These are phyloP conservation scores for Metschnikowia continentalis DNA, from an alignment of 805 yeast species.

Conservation along the genomic window DNA sequence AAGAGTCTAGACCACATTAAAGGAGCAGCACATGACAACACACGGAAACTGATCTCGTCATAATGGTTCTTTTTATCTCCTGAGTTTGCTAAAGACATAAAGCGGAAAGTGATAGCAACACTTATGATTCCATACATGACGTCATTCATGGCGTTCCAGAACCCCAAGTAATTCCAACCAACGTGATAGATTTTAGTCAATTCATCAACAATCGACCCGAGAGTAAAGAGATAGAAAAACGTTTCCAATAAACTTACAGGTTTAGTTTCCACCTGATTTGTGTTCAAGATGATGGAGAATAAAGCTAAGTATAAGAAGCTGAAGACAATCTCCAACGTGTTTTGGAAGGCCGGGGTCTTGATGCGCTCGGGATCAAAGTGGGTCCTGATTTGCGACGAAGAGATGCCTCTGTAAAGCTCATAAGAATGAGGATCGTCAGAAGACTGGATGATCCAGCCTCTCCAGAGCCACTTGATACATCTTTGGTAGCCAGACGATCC, in stretches of 20 bases:
- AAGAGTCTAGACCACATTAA: conserved; percentile 80
- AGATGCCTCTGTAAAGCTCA: conserved; percentile 56
- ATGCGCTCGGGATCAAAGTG: conserved; percentile 83
- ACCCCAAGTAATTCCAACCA: conserved; percentile 66
- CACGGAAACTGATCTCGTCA: conserved; percentile 61
- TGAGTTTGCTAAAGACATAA: conserved; percentile 28
- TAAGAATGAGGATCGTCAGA: conserved; percentile 65
- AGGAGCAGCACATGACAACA: conserved; percentile 79
- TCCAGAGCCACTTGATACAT: conserved; percentile 86
- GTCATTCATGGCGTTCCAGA: conserved; percentile 78
- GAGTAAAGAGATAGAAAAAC: conserved; percentile 59
- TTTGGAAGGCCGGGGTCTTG: conserved; percentile 82
- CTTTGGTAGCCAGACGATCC: conserved; percentile 81
- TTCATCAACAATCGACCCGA: conserved; percentile 68
- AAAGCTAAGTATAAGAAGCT: conserved; percentile 59
- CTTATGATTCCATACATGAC: conserved; percentile 54
- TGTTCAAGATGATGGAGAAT: conserved; percentile 62
- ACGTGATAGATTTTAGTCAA: conserved; percentile 67
- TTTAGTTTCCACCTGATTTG: conserved; percentile 39
- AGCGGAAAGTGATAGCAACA: conserved; percentile 52
- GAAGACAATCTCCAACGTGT: conserved; percentile 62
- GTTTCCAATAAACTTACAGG: conserved; percentile 46
- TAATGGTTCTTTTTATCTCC: conserved; percentile 27
- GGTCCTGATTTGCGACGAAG: conserved; percentile 47
- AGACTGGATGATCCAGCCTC: conserved; percentile 87